A percentile compares a stretch with the other conserved stretches of the same genome.
phyloP scores from a whole-genome alignment of 2,329 filamentous ascomycete species.

The Pseudogymnoascus destructans region DNA sequence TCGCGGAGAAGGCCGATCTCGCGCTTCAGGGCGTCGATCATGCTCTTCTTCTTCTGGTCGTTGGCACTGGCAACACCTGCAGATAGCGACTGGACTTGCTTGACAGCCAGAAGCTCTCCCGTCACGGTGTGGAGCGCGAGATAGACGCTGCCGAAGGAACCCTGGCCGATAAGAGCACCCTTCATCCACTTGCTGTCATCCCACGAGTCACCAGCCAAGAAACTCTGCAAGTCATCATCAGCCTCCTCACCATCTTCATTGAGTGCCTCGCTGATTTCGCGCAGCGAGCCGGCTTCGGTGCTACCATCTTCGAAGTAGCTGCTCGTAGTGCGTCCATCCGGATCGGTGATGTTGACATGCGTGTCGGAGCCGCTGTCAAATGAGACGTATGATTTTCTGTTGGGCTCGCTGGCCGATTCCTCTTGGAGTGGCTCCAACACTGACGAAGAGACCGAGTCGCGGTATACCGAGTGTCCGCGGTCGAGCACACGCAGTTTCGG shows the following conservation, averaged over 20 bases:
- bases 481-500: conserved; percentile 37
- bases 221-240: conserved; percentile 79
- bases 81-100: conserved; percentile 86
- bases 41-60: conserved; percentile 87
- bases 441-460: conserved; percentile 81
- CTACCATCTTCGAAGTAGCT: conserved; percentile 79
- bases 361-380: conserved; percentile 61
- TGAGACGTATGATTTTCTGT: conserved; percentile 92
- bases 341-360: conserved; percentile 61
- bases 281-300: conserved; percentile 60
- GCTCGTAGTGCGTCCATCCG: conserved; percentile 57
- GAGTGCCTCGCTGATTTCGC: conserved; percentile 73
- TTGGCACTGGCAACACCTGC: conserved; percentile 65
- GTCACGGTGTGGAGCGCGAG: conserved; percentile 90
- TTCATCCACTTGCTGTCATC: conserved; percentile 99
- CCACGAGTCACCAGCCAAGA: conserved; percentile 85
- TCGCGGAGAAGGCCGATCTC: conserved; percentile 91
- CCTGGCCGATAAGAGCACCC: conserved; percentile 89
- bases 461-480: conserved; percentile 47
- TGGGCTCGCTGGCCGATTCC: conserved; percentile 70
- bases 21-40: conserved; percentile 94
- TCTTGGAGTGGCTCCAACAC: conserved; percentile 83
- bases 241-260: conserved; percentile 84
- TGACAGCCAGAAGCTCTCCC: conserved; percentile 93
- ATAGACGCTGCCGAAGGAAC: conserved; percentile 92